Percentiles rank a stretch among this genome's conserved stretches.
Evolutionary conservation across 2,329 filamentous ascomycete genomes (phyloP).

Genomic region (Fusarium newnesense): DNA sequence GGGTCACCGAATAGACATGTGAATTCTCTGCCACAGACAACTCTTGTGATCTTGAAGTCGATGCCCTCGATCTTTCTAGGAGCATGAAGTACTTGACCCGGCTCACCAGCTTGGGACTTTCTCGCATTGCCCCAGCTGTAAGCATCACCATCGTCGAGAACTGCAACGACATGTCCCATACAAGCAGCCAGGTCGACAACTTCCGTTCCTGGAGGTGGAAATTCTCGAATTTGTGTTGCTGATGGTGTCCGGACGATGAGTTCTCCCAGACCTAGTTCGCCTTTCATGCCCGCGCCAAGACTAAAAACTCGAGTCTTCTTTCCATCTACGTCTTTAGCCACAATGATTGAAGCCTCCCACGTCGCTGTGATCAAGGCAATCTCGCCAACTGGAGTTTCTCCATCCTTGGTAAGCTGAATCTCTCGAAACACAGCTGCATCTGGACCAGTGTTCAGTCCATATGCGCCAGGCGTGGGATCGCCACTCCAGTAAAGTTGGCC

Average conservation of each 20-base stretch:
- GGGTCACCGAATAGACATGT: constrained; percentile 75
- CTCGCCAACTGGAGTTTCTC: constrained; percentile 42
- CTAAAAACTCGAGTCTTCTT: constrained; percentile 65
- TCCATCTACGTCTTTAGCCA: constrained; percentile 57
- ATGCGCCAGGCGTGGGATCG: constrained; percentile 64
- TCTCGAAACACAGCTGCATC: constrained; percentile 53
- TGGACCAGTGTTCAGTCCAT: constrained; percentile 54
- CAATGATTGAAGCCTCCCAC: constrained; percentile 79
- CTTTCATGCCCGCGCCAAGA: constrained; percentile 74
- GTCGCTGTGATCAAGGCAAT: constrained; percentile 71
- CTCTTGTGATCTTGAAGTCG: constrained; percentile 71
- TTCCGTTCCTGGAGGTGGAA: constrained; percentile 69
- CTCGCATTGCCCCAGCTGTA: constrained; percentile 91
- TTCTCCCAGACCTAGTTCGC: constrained; percentile 75
- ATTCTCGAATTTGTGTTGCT: constrained; percentile 64
- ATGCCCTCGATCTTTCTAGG: constrained; percentile 70
- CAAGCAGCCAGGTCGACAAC: constrained; percentile 75
- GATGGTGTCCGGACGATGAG: constrained; percentile 60
- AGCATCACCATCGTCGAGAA: constrained; percentile 79
- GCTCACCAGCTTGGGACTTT: constrained; percentile 82
- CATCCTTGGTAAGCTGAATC: constrained; percentile 49
- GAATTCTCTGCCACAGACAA: constrained; percentile 85
- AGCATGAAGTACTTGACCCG: constrained; percentile 61
- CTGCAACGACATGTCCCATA: constrained; percentile 79
- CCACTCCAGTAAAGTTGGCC: constrained; percentile 75